Evolutionary conservation across 2,329 filamentous ascomycete genomes (phyloP), one percentile per base, ranked within the genome.

Genomic region (Paecilomyces fulvus): DNA sequence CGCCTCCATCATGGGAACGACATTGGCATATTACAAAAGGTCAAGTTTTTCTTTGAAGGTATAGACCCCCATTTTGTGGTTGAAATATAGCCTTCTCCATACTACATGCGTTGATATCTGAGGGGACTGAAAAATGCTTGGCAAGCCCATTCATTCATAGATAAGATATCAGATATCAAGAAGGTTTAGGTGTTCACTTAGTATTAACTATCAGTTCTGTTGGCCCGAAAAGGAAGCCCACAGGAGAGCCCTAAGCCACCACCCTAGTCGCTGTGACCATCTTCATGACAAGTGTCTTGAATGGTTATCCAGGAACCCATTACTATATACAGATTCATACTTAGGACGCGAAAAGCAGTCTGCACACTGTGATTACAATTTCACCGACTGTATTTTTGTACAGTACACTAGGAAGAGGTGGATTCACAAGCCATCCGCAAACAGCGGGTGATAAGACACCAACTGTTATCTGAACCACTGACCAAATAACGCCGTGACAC

Each of bases 331-430:
- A 31, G 25, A 28, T 28, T 28, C 9, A 43, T 43, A 43, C 10
- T 43, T 43, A 17, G 6, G 37, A 43, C n/a, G n/a, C 21, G 37
- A 43, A 43, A 43, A 8, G 37, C 14, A 8, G 1, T 17, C 5
- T 43, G 17, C 14, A 43, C 8, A 20, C n/a, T 37, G 10, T 2
- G 37, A 17, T 43, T 9, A 12, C n/a, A 43, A 17, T 43, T 17
- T n/a, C 37, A 43, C 37, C 14, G 37, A 43, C 37, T 43, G 37
- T 43, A 43, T 43, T 43, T n/a, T 17, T 43, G 37, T 43, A 43
- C 37, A 43, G 37, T 17, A 43, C 28, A 70, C 67, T 21, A 3
- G 75, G 74, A 7, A 74, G 70, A 0, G 70, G 70, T 23, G 37
- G 14, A 8, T 43, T 3, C 20, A 43, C 3, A n/a, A 43, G 37